phyloP scores from a whole-genome alignment of 805 yeast species.

The Yamadazyma phyllophila region DNA sequence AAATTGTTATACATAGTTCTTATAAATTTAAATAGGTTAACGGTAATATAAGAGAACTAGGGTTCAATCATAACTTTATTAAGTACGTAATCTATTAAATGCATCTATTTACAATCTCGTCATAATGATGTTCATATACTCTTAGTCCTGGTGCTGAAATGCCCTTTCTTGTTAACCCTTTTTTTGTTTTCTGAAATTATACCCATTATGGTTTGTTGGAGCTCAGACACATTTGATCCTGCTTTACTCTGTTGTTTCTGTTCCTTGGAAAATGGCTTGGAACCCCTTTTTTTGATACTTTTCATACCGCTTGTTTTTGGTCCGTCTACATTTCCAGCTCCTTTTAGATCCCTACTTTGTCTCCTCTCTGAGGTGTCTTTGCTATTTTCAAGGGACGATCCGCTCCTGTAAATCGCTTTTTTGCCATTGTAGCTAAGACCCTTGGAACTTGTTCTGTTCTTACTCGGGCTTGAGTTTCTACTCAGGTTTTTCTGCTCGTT shows the following conservation, averaged over 20 bases:
- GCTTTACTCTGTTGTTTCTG: background rate
- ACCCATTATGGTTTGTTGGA: background rate
- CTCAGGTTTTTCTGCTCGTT: background rate
- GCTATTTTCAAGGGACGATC: no score
- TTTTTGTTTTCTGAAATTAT: background rate
- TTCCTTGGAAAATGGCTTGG: background rate
- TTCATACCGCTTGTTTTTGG: no score
- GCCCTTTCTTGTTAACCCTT: background rate
- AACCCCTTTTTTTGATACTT: background rate
- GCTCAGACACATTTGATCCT: background rate
- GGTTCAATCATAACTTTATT: background rate
- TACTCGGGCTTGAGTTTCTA: background rate
- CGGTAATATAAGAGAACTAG: background rate
- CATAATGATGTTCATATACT: background rate
- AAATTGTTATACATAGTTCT: conserved; percentile 3
- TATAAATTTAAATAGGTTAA: background rate
- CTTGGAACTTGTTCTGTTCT: background rate
- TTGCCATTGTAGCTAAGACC: background rate
- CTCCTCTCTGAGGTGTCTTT: no score
- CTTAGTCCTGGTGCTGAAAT: background rate
- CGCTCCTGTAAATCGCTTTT: no score
- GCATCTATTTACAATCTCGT: background rate
- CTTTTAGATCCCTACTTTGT: no score
- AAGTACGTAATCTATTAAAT: background rate
- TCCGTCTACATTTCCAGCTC: no score